Percentiles rank a stretch among this genome's conserved stretches.
These are phyloP conservation scores for Saturnispora kantuleensis DNA, from an alignment of 805 yeast species.

Conservation along the genomic window DNA sequence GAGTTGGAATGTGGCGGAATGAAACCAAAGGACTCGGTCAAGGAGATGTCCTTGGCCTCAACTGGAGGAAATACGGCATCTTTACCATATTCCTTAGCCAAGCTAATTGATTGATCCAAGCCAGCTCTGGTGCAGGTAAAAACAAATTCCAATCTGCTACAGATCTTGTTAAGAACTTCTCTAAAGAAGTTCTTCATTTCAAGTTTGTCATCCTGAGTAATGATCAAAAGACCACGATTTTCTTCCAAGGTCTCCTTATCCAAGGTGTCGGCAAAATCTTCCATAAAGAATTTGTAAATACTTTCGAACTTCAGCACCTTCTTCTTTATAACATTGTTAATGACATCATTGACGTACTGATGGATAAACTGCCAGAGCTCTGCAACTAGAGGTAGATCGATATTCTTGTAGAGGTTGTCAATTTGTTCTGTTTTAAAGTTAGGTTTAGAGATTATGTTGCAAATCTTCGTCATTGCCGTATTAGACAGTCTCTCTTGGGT, in stretches of 20 bases:
- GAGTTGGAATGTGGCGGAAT: conserved; percentile 59
- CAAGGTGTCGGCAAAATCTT: conserved; percentile 25
- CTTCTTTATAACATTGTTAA: conserved; percentile 25
- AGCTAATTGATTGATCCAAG: conserved; percentile 24
- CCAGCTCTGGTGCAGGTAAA: conserved; percentile 29
- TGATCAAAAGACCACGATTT: conserved; percentile 23
- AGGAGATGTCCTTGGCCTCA: conserved; percentile 9
- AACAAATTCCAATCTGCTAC: conserved; percentile 20
- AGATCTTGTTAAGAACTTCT: conserved; percentile 21
- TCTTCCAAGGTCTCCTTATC: conserved; percentile 21
- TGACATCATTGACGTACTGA: conserved; percentile 29
- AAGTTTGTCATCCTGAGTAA: conserved; percentile 35
- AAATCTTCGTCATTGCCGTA: conserved; percentile 22
- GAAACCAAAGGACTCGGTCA: conserved; percentile 35
- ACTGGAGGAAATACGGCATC: conserved; percentile 5
- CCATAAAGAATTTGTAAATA: conserved; percentile 43
- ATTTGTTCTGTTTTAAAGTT: conserved; percentile 22
- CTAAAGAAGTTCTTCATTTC: conserved; percentile 28
- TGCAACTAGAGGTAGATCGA: conserved; percentile 44
- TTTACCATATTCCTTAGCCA: conserved; percentile 2
- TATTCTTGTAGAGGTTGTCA: conserved; percentile 19
- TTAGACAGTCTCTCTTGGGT: conserved; percentile 16
- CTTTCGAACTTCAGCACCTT: conserved; percentile 44
- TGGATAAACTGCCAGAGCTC: conserved; percentile 51
- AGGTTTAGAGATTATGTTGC: conserved; percentile 12